phyloP scores from a whole-genome alignment of 768 basidiomycete genomes.

The Galerina sulciceps region DNA sequence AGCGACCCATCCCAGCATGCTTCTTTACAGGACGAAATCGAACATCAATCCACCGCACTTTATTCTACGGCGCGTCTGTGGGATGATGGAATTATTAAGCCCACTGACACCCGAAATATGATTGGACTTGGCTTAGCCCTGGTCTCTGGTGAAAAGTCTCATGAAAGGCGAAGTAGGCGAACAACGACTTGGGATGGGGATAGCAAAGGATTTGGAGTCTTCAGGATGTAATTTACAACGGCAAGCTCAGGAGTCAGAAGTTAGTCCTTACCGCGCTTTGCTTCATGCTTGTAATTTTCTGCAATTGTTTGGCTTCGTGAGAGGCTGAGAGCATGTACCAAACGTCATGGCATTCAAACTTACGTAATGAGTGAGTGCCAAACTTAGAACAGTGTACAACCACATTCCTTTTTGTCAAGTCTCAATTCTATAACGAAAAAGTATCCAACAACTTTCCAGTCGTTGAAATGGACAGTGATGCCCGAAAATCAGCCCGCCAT shows the following conservation, averaged over 20 bases:
- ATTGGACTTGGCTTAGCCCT: conserved; percentile 88
- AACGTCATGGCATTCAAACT: background rate
- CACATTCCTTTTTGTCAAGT: background rate
- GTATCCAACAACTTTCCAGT: background rate
- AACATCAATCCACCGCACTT: conserved; percentile 83
- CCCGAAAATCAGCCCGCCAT: conserved; percentile 27
- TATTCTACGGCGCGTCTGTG: conserved; percentile 93
- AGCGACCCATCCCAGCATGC: conserved; percentile 84
- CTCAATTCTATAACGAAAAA: background rate
- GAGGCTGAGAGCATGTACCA: background rate
- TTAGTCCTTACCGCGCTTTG: too few species aligned
- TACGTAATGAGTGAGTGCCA: background rate
- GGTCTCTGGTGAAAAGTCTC: conserved; percentile 50
- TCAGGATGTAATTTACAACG: conserved; percentile 96
- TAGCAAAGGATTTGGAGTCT: conserved; percentile 81
- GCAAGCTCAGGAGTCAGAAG: too few species aligned
- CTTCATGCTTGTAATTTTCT: too few species aligned
- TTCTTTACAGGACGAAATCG: conserved; percentile 80
- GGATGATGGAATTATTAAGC: conserved; percentile 92
- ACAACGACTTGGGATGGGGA: conserved; percentile 74
- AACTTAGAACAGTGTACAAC: conserved; percentile 16
- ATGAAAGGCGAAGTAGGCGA: conserved; percentile 13
- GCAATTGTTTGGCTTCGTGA: background rate
- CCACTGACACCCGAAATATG: conserved; percentile 86
- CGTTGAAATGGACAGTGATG: conserved; percentile 25